phyloP scores from a whole-genome alignment of 2,329 filamentous ascomycete genomes.

The Apiospora sp. region DNA sequence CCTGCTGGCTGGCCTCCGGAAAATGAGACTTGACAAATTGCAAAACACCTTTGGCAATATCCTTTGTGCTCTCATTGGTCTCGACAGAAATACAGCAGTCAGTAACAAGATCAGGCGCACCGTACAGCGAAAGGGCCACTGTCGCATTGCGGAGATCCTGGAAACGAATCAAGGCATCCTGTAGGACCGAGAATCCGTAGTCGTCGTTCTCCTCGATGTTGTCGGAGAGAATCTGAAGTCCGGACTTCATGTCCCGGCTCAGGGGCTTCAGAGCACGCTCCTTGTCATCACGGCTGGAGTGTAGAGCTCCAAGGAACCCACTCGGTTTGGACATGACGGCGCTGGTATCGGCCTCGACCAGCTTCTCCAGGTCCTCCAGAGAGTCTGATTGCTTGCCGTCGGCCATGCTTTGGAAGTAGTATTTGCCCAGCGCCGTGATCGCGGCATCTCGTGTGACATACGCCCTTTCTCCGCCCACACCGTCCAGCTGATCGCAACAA shows the following conservation, averaged over 20 bases:
- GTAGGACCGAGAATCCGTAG: background rate
- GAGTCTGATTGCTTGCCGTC: conserved; percentile 28
- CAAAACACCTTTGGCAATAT: background rate
- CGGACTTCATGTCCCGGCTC: no score
- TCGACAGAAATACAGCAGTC: background rate
- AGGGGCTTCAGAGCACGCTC: no score
- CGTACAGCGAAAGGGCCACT: background rate
- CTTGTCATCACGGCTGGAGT: no score
- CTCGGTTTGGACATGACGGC: background rate
- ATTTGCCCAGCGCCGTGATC: conserved; percentile 31
- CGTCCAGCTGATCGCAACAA: background rate
- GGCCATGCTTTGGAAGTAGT: conserved; percentile 36
- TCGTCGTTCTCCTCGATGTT: background rate
- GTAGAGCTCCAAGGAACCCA: background rate
- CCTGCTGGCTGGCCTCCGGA: background rate
- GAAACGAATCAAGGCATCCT: background rate
- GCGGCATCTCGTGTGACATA: conserved; percentile 13
- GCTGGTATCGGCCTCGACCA: background rate
- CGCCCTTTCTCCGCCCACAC: background rate
- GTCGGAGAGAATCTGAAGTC: no score
- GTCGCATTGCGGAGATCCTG: background rate
- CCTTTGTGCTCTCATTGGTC: background rate
- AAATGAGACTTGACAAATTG: background rate
- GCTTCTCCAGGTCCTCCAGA: conserved; percentile 25
- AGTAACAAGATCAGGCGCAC: background rate